Evolutionary conservation across 1,284 basidiomycete genomes (phyloP), one percentile per base, ranked within the genome.

Genomic region (Cerrena zonata): DNA sequence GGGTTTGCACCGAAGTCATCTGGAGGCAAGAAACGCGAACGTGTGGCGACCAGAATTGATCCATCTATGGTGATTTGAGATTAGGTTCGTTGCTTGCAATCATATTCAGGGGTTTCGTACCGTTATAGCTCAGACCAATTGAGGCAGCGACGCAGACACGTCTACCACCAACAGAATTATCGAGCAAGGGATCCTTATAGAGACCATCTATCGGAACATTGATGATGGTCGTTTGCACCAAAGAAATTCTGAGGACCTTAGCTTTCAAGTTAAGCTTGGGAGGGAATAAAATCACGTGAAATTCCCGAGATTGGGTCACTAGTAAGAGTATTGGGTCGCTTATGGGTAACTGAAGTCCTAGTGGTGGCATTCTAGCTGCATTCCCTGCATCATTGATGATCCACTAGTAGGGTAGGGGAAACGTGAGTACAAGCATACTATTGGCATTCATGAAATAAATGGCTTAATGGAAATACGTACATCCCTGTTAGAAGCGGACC

Each of bases 71-170:
- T n/a, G n/a, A 27, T 47, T 44, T 44, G 27, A 34, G 30, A 34
- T 34, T n/a, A n/a, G n/a, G 30, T 34, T 34, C 24, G 43, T 30
- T 40, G 53, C 36, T 23, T 24, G 26, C 42, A 24, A 27, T 25
- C 40, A 12, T 24, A 30, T 21, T 22, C 5, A 38, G 26, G 22
- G 40, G 23, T 19, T 27, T 49, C 56, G 49, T 64, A 84, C 87
- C 84, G 60, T 80, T 75, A 57, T 86, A 87, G 37, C 72, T 72
- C 38, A 85, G 60, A 3, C 82, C 82, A 52, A 90, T 79, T 5
- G 82, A 73, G 15, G 86, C 86, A 51, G 72, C 69, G 11, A 73
- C 65, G 56, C 86, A 89, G 15, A 76, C 57, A 55, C 67, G 72
- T 34, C 74, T 62, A 22, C 73, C 72, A n/a, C 73, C 71, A 4